A percentile compares a stretch with the other conserved stretches of the same genome.
Conservation (phyloP, 2,329 filamentous ascomycete genomes). For the Microsporum audouinii region DNA sequence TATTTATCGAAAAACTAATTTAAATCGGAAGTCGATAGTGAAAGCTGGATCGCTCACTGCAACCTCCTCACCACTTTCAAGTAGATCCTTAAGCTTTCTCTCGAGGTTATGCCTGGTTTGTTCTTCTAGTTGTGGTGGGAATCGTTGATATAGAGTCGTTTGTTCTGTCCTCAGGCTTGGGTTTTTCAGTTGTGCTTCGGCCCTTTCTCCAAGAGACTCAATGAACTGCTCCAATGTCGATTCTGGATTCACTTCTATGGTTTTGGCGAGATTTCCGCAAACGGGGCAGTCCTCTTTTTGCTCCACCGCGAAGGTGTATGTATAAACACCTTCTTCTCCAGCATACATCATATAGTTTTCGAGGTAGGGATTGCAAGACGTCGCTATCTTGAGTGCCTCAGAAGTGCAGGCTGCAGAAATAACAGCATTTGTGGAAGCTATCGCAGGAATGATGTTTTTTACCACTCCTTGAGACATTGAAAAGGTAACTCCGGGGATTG, state of each 20-base stretch:
- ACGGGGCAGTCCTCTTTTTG: slow-evolving; percentile 92
- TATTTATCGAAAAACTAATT: slow-evolving; percentile 37
- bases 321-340: slow-evolving; percentile 90
- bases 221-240: slow-evolving; percentile 73
- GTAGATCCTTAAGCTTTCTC: slow-evolving; percentile 64
- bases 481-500: slow-evolving; percentile 87
- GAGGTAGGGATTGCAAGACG: slow-evolving; percentile 66
- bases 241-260: slow-evolving; percentile 58
- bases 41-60: slow-evolving; percentile 90
- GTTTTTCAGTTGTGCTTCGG: slow-evolving; percentile 88
- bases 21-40: slow-evolving; percentile 56
- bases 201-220: slow-evolving; percentile 67
- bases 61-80: slow-evolving; percentile 74
- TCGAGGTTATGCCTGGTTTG: slow-evolving; percentile 71
- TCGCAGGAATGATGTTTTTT: slow-evolving; percentile 98
- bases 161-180: slow-evolving; percentile 71
- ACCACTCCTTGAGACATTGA: slow-evolving; percentile 92
- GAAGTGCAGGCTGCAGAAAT: slow-evolving; percentile 94
- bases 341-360: slow-evolving; percentile 99
- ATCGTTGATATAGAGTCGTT: slow-evolving; percentile 84
- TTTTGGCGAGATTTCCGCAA: slow-evolving; percentile 71
- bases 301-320: slow-evolving; percentile 91
- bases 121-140: slow-evolving; percentile 67
- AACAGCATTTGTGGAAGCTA: slow-evolving; percentile 94
- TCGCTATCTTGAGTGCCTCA: slow-evolving; percentile 90